phyloP scores from a whole-genome alignment of 202 grass and related monocot genomes.

The Eragrostis tef region DNA sequence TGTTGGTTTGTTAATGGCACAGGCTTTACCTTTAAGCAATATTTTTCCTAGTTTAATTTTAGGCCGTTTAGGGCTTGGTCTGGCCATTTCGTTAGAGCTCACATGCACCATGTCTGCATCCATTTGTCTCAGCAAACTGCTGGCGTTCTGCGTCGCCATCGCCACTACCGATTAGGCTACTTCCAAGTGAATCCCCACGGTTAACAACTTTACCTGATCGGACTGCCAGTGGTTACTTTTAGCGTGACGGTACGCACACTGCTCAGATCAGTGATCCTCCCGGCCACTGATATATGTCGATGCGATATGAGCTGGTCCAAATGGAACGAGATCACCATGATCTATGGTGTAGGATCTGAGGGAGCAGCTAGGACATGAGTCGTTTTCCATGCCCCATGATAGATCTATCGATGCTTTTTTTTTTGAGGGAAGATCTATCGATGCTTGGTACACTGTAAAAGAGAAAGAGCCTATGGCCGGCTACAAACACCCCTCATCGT shows the following conservation, averaged over 20 bases:
- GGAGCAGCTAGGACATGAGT: slow-evolving; percentile 11
- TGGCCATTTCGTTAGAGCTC: slow-evolving; percentile 21
- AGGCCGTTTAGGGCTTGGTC: not conserved
- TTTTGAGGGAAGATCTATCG: slow-evolving; percentile 32
- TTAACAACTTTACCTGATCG: too few relatives aligned
- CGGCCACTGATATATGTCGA: too few relatives aligned
- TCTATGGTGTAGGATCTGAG: slow-evolving; percentile 39
- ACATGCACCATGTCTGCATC: slow-evolving; percentile 22
- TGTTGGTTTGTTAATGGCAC: not conserved
- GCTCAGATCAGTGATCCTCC: too few relatives aligned
- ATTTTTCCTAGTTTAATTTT: not conserved
- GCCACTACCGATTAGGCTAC: too few relatives aligned
- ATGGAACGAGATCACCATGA: not conserved
- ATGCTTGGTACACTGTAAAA: not conserved
- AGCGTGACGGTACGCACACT: too few relatives aligned
- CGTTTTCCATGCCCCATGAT: not conserved
- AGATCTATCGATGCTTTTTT: slow-evolving; percentile 18
- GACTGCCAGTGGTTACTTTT: not conserved
- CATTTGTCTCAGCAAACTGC: not conserved
- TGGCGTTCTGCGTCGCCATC: not conserved
- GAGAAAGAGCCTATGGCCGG: not conserved
- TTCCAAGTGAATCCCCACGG: too few relatives aligned
- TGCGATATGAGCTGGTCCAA: not conserved
- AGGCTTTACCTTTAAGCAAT: slow-evolving; percentile 11
- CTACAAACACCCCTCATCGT: not conserved